These are phyloP conservation scores for Scheffersomyces segobiensis DNA, from an alignment of 1,139 yeast genomes.

Conservation along the genomic window DNA sequence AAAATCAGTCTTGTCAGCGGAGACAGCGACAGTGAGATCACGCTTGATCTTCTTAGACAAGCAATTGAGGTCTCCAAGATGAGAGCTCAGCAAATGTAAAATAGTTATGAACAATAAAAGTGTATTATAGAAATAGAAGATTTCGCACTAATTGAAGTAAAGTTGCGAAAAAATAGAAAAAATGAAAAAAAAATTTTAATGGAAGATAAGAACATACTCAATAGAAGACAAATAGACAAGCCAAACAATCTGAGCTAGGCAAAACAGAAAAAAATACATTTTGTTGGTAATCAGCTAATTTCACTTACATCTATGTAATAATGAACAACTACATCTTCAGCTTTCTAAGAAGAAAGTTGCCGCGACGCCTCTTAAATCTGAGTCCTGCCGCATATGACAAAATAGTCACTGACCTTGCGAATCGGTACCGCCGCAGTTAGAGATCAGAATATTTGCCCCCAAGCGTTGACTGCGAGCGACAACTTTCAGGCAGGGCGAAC, in stretches of 20 bases:
- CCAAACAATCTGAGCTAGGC: neutral
- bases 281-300: neutral
- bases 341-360: neutral
- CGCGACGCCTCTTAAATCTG: neutral
- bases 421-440: neutral
- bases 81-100: slow-evolving; percentile 13
- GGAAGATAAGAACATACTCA: neutral
- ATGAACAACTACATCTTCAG: neutral
- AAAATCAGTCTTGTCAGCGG: slow-evolving; percentile 17
- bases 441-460: neutral
- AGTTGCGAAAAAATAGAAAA: neutral
- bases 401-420: neutral
- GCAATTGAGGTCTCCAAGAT: slow-evolving; percentile 48
- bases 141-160: neutral
- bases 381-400: neutral
- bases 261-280: neutral
- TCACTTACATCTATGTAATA: neutral
- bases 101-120: neutral
- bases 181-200: neutral
- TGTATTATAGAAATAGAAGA: neutral
- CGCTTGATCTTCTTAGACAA: slow-evolving; percentile 44
- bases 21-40: slow-evolving; percentile 29
- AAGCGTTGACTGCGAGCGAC: neutral
- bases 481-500: neutral
- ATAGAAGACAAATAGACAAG: neutral